Evolutionary conservation across 1,139 yeast species (phyloP), one percentile per base, ranked within the genome.

Genomic region (Lodderomyces elongisporus): DNA sequence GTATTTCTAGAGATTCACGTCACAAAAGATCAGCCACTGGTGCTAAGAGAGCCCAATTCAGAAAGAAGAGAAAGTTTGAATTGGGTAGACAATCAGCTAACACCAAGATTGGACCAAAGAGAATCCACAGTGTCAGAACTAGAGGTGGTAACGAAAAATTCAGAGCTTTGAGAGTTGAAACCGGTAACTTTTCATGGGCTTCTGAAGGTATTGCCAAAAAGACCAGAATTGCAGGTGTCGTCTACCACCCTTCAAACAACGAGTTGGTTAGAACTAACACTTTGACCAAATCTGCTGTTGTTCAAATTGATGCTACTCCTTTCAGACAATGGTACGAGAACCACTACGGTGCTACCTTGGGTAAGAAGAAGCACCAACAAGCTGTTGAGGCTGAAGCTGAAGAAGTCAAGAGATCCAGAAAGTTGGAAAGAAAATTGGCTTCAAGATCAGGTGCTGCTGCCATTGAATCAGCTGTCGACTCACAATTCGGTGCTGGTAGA

Each of bases 1-100:
- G 98, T 89, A 91, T 91, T 85, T 89, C 97, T 76, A 93, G 99
- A 83, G 98, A 91, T 80, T 89, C 98, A 73, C 96, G 96, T 79
- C 98, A 91, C 88, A 91, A 91, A 85, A 94, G 98, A 77, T 77
- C 96, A 62, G 96, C 95, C 73, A 89, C 99, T 68, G 99, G 99
- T 83, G 99, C 98, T 70, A 89, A 88, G 77, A 89, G 97, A 77
- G 97, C 98, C 74, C 95, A 87, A 75, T 87, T 82, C 94, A 89
- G 98, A 85, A 91, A 91, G 91, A 91, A 91, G 96, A 82, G 99
- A 82, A 91, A 91, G 95, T 93, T 91, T 68, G 98, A 93, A 77
- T 83, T 85, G 73, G 99, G 99, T 62, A 94, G 99, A 79, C 98
- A 91, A 79, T 80, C 96, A 60, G 95, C 98, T 66, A 87, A 85